These are phyloP conservation scores for Penicillium odoratum DNA, from an alignment of 495 filamentous ascomycete species.

Conservation along the genomic window DNA sequence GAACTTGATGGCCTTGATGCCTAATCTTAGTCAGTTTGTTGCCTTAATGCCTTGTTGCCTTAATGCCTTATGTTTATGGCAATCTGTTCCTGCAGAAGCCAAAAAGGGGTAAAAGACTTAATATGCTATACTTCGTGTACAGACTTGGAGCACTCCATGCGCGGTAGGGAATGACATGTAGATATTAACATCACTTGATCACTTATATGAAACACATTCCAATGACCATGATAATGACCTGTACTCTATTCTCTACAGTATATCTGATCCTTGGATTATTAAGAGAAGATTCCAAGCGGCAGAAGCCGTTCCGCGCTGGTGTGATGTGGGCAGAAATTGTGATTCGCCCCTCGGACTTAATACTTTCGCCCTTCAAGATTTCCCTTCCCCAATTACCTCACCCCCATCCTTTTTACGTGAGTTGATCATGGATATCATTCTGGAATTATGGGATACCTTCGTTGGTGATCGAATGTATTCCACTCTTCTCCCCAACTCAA, in stretches of 20 bases:
- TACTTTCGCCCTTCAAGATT: slow-evolving; percentile 2
- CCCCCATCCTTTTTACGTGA: slow-evolving; percentile 15
- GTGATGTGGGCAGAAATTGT: slow-evolving; percentile 34
- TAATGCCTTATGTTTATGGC: neutral
- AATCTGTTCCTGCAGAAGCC: neutral
- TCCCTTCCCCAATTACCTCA: slow-evolving; percentile 10
- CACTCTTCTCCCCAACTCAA: slow-evolving; percentile 60
- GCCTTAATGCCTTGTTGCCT: slow-evolving; percentile 14
- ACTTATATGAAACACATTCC: too few species aligned
- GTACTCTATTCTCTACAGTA: neutral
- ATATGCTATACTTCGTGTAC: neutral
- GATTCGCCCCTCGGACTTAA: slow-evolving; percentile 20
- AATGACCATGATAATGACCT: neutral
- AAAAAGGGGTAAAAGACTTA: neutral
- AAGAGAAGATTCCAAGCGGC: slow-evolving; percentile 22
- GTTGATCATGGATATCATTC: slow-evolving; percentile 78
- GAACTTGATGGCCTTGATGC: too few species aligned
- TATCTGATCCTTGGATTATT: neutral
- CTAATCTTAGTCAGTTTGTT: neutral
- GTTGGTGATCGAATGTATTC: slow-evolving; percentile 83
- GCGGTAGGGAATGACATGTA: neutral
- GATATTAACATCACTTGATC: too few species aligned
- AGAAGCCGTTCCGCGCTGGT: slow-evolving; percentile 42
- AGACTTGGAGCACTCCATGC: too few species aligned
- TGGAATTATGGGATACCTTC: slow-evolving; percentile 83